phyloP scores from a whole-genome alignment of 129 eudicot genomes.

The Lonicera japonica region DNA sequence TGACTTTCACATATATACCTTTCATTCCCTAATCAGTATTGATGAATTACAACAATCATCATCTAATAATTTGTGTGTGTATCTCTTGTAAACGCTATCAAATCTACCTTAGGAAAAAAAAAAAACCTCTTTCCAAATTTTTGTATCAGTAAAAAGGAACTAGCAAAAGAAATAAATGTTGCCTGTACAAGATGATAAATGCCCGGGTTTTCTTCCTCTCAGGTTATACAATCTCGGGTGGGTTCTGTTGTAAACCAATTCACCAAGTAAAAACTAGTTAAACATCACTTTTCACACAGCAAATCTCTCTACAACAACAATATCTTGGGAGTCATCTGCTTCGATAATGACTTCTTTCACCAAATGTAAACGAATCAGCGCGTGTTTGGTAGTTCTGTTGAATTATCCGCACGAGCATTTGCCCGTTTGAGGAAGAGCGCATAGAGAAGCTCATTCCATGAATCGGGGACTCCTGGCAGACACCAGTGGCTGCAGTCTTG shows the following conservation, averaged over 20 bases:
- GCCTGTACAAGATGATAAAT: too few species aligned
- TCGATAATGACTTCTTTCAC: too few species aligned
- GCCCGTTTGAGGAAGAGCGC: constrained; percentile 56
- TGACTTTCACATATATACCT: background rate
- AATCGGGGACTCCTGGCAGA: constrained; percentile 84
- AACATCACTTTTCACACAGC: too few species aligned
- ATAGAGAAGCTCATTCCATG: constrained; percentile 76
- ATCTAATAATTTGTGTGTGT: background rate
- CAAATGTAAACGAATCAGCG: too few species aligned
- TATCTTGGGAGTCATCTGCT: too few species aligned
- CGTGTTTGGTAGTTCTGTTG: background rate
- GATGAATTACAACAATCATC: background rate
- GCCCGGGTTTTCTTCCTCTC: too few species aligned
- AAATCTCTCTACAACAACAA: too few species aligned
- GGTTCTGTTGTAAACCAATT: too few species aligned
- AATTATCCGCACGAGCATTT: constrained; percentile 16
- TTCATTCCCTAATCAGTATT: background rate
- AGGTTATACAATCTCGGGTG: too few species aligned
- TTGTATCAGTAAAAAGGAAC: background rate
- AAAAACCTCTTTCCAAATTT: background rate
- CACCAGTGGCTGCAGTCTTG: constrained; percentile 99
- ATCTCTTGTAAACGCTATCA: background rate
- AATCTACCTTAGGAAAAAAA: constrained; percentile 1
- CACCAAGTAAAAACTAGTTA: too few species aligned
- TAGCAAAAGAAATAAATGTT: background rate